These are phyloP conservation scores for Aspergillus pseudotamarii DNA, from an alignment of 2,329 filamentous ascomycete species.

Conservation along the genomic window DNA sequence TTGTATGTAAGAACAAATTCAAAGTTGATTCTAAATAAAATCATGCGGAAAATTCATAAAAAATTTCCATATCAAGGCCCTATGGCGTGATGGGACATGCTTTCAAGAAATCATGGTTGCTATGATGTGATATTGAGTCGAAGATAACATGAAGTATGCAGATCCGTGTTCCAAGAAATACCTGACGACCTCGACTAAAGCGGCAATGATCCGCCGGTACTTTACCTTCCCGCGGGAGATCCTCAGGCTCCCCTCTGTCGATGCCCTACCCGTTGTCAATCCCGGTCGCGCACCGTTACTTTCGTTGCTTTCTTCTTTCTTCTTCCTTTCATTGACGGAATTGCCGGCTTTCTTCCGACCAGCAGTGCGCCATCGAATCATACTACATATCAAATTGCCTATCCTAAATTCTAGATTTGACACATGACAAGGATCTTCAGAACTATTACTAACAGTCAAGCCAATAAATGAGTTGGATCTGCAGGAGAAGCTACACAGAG, in stretches of 20 bases:
- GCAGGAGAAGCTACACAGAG: not conserved
- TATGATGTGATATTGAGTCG: slow-evolving; percentile 5
- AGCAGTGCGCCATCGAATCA: not conserved
- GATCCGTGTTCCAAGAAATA: slow-evolving; percentile 12
- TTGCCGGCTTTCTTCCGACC: not conserved
- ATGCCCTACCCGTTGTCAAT: slow-evolving; percentile 11
- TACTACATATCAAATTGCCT: not conserved
- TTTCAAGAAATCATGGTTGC: not conserved
- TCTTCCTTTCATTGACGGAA: not conserved
- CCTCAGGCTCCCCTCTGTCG: not conserved
- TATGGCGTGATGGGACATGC: not conserved
- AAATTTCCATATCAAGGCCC: not conserved
- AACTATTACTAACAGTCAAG: slow-evolving; percentile 4
- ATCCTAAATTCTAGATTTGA: not conserved
- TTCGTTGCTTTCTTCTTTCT: not conserved
- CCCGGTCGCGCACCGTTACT: not conserved
- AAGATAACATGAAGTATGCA: slow-evolving; percentile 9
- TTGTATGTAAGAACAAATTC: not conserved
- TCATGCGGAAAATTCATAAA: not conserved
- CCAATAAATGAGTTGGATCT: slow-evolving; percentile 9
- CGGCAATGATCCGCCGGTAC: slow-evolving; percentile 3
- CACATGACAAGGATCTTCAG: slow-evolving; percentile 3
- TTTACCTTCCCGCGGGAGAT: slow-evolving; percentile 10
- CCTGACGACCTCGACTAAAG: not conserved
- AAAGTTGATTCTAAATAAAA: not conserved